phyloP scores from a whole-genome alignment of 1,284 basidiomycete species.

The Spongiforma sp. region DNA sequence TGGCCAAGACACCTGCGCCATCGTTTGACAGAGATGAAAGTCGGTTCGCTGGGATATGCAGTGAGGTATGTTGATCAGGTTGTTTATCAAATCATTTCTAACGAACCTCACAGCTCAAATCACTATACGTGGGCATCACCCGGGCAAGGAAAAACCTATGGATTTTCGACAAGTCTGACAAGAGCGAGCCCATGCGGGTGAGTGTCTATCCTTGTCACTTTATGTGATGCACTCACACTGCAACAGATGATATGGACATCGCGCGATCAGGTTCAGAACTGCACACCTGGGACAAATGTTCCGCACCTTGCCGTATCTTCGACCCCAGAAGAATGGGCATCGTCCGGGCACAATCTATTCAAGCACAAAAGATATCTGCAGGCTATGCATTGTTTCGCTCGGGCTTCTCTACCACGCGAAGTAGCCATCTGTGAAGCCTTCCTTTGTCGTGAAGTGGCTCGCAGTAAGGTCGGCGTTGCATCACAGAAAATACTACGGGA shows the following conservation, averaged over 20 bases:
- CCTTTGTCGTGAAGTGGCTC: slow-evolving; percentile 48
- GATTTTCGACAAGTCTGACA: slow-evolving; percentile 66
- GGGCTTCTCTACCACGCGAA: slow-evolving; percentile 52
- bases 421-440: slow-evolving; percentile 53
- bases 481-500: slow-evolving; percentile 32
- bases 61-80: slow-evolving; percentile 50
- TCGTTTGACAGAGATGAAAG: slow-evolving; percentile 50
- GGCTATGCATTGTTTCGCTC: slow-evolving; percentile 66
- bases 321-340: slow-evolving; percentile 58
- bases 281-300: slow-evolving; percentile 47
- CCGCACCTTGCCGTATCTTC: slow-evolving; percentile 56
- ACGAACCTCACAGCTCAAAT: slow-evolving; percentile 55
- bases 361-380: slow-evolving; percentile 58
- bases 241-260: slow-evolving; percentile 56
- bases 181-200: slow-evolving; percentile 64
- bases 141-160: slow-evolving; percentile 70
- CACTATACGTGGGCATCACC: slow-evolving; percentile 73
- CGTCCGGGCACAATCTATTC: slow-evolving; percentile 57
- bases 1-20: slow-evolving; percentile 43
- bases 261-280: slow-evolving; percentile 47
- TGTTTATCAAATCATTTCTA: neutral
- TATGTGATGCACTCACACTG: neutral
- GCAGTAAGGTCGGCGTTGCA: slow-evolving; percentile 30
- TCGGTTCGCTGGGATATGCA: slow-evolving; percentile 62
- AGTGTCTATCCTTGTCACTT: slow-evolving; percentile 12